A percentile compares a stretch with the other conserved stretches of the same genome.
Evolutionary conservation across 108 stramenopile genomes (phyloP).

Genomic region (Stephanodiscus triporus): DNA sequence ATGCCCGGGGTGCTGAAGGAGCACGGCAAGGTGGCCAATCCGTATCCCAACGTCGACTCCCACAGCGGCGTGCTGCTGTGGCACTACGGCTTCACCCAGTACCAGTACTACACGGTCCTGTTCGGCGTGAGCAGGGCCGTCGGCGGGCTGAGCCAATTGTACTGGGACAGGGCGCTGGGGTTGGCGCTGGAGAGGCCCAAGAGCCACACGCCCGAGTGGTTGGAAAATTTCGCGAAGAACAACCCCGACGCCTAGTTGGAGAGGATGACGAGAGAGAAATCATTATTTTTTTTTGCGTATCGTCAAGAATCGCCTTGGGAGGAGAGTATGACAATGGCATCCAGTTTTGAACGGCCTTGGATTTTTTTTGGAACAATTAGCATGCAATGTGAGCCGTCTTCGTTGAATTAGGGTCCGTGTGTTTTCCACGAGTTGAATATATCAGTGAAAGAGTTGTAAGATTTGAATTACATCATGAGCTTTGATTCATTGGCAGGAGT

Average conservation of each 20-base stretch:
- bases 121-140: constrained; percentile 98
- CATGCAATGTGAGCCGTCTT: too few relatives aligned
- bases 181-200: constrained; percentile 99
- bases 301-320: too few relatives aligned
- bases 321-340: too few relatives aligned
- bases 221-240: constrained; percentile 79
- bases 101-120: constrained; percentile 99
- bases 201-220: constrained; percentile 98
- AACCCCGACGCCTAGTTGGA: constrained; percentile 40
- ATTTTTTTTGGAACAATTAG: too few relatives aligned
- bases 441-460: too few relatives aligned
- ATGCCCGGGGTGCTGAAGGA: constrained; percentile 98
- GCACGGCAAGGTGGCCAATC: constrained; percentile 99
- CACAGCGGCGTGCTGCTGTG: constrained; percentile 98
- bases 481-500: too few relatives aligned
- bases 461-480: too few relatives aligned
- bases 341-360: too few relatives aligned
- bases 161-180: constrained; percentile 99
- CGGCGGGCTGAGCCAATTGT: constrained; percentile 97
- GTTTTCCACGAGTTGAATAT: too few relatives aligned
- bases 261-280: too few relatives aligned
- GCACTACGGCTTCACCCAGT: constrained; percentile 99
- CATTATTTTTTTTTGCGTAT: too few relatives aligned
- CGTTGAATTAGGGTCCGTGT: too few relatives aligned
- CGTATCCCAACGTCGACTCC: constrained; percentile 99